Evolutionary conservation across 768 basidiomycete genomes (phyloP).

Genomic region (Leccinellum luteum): DNA sequence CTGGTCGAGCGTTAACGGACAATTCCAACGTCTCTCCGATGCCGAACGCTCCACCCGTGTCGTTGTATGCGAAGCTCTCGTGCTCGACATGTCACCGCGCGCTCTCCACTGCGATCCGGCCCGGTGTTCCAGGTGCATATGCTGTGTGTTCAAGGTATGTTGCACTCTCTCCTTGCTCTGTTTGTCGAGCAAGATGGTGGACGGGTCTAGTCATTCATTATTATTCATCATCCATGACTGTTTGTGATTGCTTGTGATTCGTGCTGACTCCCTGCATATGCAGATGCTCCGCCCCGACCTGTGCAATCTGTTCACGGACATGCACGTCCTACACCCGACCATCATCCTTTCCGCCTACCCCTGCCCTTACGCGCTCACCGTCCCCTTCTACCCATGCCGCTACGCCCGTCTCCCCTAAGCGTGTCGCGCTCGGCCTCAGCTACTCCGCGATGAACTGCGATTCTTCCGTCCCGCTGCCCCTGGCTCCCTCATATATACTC

Average conservation of each 20-base stretch:
- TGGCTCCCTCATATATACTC: neutral
- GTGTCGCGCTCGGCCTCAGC: slow-evolving; percentile 25
- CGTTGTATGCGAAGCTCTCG: slow-evolving; percentile 15
- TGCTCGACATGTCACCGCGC: slow-evolving; percentile 32
- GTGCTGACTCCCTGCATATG: slow-evolving; percentile 6
- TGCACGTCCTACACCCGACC: slow-evolving; percentile 34
- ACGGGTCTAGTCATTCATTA: neutral
- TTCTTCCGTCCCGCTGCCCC: neutral
- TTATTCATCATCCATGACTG: neutral
- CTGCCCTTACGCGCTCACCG: slow-evolving; percentile 34
- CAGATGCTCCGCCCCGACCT: slow-evolving; percentile 35
- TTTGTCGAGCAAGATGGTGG: neutral
- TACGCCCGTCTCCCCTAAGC: slow-evolving; percentile 27
- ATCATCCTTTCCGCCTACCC: slow-evolving; percentile 36
- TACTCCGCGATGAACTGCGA: slow-evolving; percentile 24
- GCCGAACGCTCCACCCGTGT: neutral
- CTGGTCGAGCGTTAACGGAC: slow-evolving; percentile 16
- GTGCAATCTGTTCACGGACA: slow-evolving; percentile 37
- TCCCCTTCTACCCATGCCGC: slow-evolving; percentile 19
- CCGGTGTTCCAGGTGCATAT: slow-evolving; percentile 9
- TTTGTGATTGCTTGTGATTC: neutral
- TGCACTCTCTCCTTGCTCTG: neutral
- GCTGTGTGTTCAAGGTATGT: slow-evolving; percentile 24
- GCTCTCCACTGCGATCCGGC: slow-evolving; percentile 19
- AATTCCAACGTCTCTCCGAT: slow-evolving; percentile 17